These are phyloP conservation scores for Microglena sp. DNA, from an alignment of 139 green algal species.

Conservation along the genomic window DNA sequence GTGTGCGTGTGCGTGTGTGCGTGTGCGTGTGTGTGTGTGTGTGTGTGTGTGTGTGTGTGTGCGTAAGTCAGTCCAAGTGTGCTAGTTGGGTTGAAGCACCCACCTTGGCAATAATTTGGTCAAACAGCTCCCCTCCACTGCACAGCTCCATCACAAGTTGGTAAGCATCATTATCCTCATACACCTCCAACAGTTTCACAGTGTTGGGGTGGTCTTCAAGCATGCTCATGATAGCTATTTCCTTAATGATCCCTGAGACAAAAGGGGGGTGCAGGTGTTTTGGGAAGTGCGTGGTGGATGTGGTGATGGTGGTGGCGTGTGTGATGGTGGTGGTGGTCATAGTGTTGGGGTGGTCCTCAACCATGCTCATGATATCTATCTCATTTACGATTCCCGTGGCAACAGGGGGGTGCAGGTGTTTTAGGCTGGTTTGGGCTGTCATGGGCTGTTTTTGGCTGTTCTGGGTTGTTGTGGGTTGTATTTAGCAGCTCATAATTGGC, in stretches of 20 bases:
- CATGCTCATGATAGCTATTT: slow-evolving; percentile 54
- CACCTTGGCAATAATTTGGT: slow-evolving; percentile 58
- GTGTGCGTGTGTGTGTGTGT: too few relatives aligned
- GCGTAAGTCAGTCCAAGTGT: too few relatives aligned
- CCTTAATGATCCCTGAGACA: slow-evolving; percentile 42
- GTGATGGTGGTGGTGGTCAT: too few relatives aligned
- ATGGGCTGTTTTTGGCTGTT: neutral
- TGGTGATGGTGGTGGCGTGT: neutral
- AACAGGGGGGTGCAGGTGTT: neutral
- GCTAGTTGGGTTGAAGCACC: too few relatives aligned
- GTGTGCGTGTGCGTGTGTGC: too few relatives aligned
- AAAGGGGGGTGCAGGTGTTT: neutral
- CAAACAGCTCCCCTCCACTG: slow-evolving; percentile 59
- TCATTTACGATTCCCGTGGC: slow-evolving; percentile 45
- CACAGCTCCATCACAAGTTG: slow-evolving; percentile 46
- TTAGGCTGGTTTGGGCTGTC: neutral
- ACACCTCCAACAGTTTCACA: slow-evolving; percentile 38
- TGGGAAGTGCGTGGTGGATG: neutral
- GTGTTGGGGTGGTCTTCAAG: slow-evolving; percentile 47
- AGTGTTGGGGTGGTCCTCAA: slow-evolving; percentile 48
- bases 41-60: too few relatives aligned
- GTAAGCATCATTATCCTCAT: slow-evolving; percentile 38
- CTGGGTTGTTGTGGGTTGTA: too few relatives aligned
- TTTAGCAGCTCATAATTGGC: too few relatives aligned
- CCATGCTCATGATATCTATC: slow-evolving; percentile 50